Percentiles rank a stretch among this genome's conserved stretches.
Evolutionary conservation across 768 basidiomycete genomes (phyloP).

Genomic region (Royoungia palumana): DNA sequence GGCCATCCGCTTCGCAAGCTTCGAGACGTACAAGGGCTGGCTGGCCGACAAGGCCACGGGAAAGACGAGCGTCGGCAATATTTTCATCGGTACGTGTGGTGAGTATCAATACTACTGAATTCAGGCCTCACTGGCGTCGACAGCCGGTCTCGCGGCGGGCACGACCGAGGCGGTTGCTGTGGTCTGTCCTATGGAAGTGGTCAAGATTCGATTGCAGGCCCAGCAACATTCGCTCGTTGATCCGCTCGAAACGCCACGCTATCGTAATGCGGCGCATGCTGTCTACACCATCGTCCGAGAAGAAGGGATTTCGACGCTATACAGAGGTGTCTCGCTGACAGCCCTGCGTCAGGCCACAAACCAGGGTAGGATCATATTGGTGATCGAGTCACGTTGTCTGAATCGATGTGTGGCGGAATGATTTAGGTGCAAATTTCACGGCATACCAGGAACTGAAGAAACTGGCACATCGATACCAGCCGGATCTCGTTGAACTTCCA

Average conservation of each 20-base stretch:
- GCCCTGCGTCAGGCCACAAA: conserved; percentile 97
- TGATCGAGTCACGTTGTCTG: background rate
- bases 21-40: conserved; percentile 89
- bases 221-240: conserved; percentile 97
- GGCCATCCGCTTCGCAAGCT: conserved; percentile 98
- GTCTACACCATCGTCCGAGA: conserved; percentile 92
- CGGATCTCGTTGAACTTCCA: conserved; percentile 74
- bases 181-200: conserved; percentile 98
- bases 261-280: conserved; percentile 95
- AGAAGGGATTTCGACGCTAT: conserved; percentile 81
- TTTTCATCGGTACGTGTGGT: conserved; percentile 75
- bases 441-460: conserved; percentile 97
- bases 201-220: conserved; percentile 97
- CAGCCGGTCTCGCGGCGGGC: conserved; percentile 93
- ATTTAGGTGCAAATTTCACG: conserved; percentile 89
- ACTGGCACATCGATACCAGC: conserved; percentile 72
- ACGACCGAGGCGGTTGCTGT: conserved; percentile 93
- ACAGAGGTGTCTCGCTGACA: conserved; percentile 91
- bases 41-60: conserved; percentile 76
- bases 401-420: background rate
- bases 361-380: conserved; percentile 60
- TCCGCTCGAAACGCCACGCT: conserved; percentile 88
- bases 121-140: background rate
- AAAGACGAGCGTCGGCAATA: conserved; percentile 70
- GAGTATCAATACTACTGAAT: background rate